These are phyloP conservation scores for Castanospermum australe DNA, from an alignment of 306 rosid species.

Conservation along the genomic window DNA sequence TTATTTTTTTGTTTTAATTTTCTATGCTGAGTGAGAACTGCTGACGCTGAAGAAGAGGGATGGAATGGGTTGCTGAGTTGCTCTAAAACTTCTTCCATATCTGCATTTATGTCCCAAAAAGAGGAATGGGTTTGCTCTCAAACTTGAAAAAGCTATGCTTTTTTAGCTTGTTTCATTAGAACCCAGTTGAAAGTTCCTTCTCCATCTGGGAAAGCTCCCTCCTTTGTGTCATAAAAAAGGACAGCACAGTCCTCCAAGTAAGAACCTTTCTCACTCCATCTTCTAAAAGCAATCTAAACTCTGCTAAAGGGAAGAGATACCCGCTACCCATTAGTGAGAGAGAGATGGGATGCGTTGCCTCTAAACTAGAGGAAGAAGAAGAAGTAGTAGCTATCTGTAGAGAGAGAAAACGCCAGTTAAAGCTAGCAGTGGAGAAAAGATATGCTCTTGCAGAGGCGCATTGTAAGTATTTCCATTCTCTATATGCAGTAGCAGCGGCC, in stretches of 20 bases:
- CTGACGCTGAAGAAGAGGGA: not conserved
- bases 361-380: constrained; percentile 93
- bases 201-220: constrained; percentile 38
- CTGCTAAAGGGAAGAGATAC: constrained; percentile 16
- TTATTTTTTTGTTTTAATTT: not conserved
- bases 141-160: constrained; percentile 31
- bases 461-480: constrained; percentile 73
- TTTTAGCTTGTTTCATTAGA: constrained; percentile 34
- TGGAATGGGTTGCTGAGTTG: constrained; percentile 37
- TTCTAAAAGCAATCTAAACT: constrained; percentile 25
- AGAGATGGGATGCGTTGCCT: constrained; percentile 89
- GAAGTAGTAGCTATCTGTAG: constrained; percentile 77
- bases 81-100: constrained; percentile 9
- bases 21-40: not conserved
- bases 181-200: constrained; percentile 34
- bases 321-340: constrained; percentile 5
- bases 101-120: constrained; percentile 29
- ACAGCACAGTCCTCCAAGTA: constrained; percentile 43
- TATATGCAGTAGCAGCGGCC: constrained; percentile 77
- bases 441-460: constrained; percentile 87
- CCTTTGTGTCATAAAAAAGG: constrained; percentile 51
- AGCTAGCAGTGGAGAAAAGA: constrained; percentile 84
- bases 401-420: constrained; percentile 80
- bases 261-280: constrained; percentile 43
- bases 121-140: constrained; percentile 39